Evolutionary conservation across 176 grass and related monocot species (phyloP).

Genomic region (Carex myosuroides): DNA sequence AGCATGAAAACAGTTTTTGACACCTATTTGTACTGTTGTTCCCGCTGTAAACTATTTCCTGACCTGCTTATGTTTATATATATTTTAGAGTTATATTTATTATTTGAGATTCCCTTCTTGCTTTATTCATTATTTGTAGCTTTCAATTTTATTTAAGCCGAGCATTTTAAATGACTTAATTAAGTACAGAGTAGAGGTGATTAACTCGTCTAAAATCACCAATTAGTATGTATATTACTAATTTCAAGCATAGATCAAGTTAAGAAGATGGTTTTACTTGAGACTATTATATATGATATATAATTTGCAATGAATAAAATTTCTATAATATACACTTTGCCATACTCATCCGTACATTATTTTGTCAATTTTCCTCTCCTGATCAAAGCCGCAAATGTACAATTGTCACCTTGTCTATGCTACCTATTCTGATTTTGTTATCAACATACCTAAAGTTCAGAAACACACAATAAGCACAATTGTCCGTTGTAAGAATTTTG

Average conservation of each 20-base stretch:
- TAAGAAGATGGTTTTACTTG: not conserved
- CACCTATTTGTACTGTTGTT: not conserved
- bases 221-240: not conserved
- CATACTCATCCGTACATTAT: not conserved
- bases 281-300: not conserved
- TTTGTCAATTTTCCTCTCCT: constrained; percentile 20
- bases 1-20: not conserved
- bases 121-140: not conserved
- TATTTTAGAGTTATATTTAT: not conserved
- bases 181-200: not conserved
- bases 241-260: not conserved
- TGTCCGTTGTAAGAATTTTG: not conserved
- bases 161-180: not conserved
- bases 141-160: not conserved
- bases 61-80: not conserved
- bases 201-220: not conserved
- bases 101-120: not conserved
- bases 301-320: not conserved
- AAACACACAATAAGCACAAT: not conserved
- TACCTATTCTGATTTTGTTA: constrained; percentile 71
- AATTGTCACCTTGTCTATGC: constrained; percentile 35
- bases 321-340: not conserved
- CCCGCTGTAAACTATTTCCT: not conserved
- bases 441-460: constrained; percentile 58
- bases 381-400: constrained; percentile 54